Percentiles rank a stretch among this genome's conserved stretches.
These are phyloP conservation scores for Chaetoceros tenuissimus DNA, from an alignment of 108 stramenopile species.

Conservation along the genomic window DNA sequence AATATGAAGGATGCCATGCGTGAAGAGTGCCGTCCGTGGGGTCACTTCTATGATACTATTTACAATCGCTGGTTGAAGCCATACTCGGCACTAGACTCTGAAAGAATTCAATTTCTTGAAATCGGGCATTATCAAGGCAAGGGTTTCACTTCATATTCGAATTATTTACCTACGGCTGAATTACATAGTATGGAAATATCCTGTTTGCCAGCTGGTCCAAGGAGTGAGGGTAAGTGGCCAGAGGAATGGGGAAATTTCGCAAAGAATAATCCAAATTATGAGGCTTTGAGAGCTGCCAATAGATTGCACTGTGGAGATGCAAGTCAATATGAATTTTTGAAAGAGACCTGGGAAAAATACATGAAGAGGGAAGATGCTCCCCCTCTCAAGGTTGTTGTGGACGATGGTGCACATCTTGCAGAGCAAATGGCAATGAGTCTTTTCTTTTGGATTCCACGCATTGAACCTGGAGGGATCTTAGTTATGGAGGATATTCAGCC, in stretches of 20 bases:
- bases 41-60: slow-evolving; percentile 52
- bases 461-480: slow-evolving; percentile 44
- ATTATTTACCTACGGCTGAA: slow-evolving; percentile 37
- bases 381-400: slow-evolving; percentile 47
- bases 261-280: slow-evolving; percentile 21
- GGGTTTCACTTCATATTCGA: slow-evolving; percentile 17
- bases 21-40: slow-evolving; percentile 17
- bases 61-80: slow-evolving; percentile 38
- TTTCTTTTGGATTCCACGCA: slow-evolving; percentile 53
- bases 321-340: slow-evolving; percentile 15
- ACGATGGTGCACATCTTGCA: slow-evolving; percentile 41
- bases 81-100: slow-evolving; percentile 17
- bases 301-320: slow-evolving; percentile 56
- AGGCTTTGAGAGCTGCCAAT: slow-evolving; percentile 16
- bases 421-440: slow-evolving; percentile 39
- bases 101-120: slow-evolving; percentile 50
- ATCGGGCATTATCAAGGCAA: slow-evolving; percentile 46
- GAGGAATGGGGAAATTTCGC: slow-evolving; percentile 60
- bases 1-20: no score
- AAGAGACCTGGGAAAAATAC: slow-evolving; percentile 4
- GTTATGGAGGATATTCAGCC: slow-evolving; percentile 51
- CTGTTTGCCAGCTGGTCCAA: slow-evolving; percentile 35
- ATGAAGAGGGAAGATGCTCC: no score
- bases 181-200: slow-evolving; percentile 40
- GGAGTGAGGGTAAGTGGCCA: slow-evolving; percentile 52